These are phyloP conservation scores for Jamesozyma rosinii DNA, from an alignment of 805 yeast genomes.

Conservation along the genomic window DNA sequence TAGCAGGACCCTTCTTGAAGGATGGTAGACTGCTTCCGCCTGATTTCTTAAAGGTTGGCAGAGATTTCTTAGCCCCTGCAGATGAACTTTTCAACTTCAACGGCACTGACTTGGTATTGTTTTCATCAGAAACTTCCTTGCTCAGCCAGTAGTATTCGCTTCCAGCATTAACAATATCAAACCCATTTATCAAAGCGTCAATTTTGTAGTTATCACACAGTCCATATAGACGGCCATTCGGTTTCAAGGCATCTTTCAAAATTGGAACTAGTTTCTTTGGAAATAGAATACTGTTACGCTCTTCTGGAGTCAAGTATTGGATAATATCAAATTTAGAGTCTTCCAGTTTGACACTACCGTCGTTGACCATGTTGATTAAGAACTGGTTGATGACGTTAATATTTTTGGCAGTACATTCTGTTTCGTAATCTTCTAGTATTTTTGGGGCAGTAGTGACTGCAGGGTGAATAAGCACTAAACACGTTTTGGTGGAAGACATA, in stretches of 20 bases:
- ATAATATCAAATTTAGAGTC: slow-evolving; percentile 36
- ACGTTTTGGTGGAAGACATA: slow-evolving; percentile 10
- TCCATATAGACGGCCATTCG: slow-evolving; percentile 44
- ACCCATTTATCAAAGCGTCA: slow-evolving; percentile 61
- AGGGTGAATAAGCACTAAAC: slow-evolving; percentile 52
- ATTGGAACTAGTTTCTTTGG: slow-evolving; percentile 38
- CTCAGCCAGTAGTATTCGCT: slow-evolving; percentile 43
- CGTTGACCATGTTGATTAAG: slow-evolving; percentile 50
- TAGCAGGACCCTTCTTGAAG: slow-evolving; percentile 26
- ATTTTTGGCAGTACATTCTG: slow-evolving; percentile 20
- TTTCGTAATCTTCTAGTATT: slow-evolving; percentile 36
- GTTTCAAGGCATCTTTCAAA: slow-evolving; percentile 34
- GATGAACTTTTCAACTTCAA: slow-evolving; percentile 15
- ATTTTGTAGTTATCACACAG: slow-evolving; percentile 36
- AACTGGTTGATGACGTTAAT: slow-evolving; percentile 38
- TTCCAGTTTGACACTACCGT: slow-evolving; percentile 35
- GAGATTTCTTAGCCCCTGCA: slow-evolving; percentile 9
- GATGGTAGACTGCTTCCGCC: slow-evolving; percentile 13
- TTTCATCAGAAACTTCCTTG: slow-evolving; percentile 34
- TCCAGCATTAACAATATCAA: slow-evolving; percentile 31
- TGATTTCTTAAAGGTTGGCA: slow-evolving; percentile 19
- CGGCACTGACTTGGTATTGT: slow-evolving; percentile 28
- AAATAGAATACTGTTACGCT: slow-evolving; percentile 35
- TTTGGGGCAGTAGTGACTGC: slow-evolving; percentile 52
- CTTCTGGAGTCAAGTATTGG: slow-evolving; percentile 49